Evolutionary conservation across 2,329 filamentous ascomycete genomes (phyloP).

Genomic region (Decorospora gaudefroyi): DNA sequence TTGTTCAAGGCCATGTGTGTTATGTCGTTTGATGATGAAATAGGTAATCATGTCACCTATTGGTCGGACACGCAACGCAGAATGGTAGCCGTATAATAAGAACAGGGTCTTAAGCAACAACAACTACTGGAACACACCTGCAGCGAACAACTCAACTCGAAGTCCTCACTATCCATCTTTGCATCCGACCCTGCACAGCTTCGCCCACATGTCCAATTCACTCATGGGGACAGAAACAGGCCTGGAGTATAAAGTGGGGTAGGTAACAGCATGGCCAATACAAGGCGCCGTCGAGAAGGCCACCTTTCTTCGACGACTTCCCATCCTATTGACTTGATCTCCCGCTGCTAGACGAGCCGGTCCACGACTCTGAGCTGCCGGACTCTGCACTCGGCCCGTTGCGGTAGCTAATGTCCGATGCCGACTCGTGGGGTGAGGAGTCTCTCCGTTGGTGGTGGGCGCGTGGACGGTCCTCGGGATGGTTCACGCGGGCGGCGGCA

Average conservation of each 20-base stretch:
- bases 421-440: conserved; percentile 26
- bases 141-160: too few species aligned
- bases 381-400: conserved; percentile 36
- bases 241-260: conserved; percentile 40
- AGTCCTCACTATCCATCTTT: too few species aligned
- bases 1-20: too few species aligned
- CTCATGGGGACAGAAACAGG: conserved; percentile 42
- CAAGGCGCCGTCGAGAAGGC: conserved; percentile 31
- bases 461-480: conserved; percentile 31
- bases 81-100: too few species aligned
- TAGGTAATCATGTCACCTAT: too few species aligned
- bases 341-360: conserved; percentile 23
- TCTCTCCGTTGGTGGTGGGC: conserved; percentile 26
- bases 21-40: too few species aligned
- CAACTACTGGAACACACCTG: too few species aligned
- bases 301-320: conserved; percentile 30
- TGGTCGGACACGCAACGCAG: too few species aligned
- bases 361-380: conserved; percentile 32
- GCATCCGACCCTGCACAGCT: too few species aligned
- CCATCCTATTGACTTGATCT: conserved; percentile 36
- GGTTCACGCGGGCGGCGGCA: conserved; percentile 20
- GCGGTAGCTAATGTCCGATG: conserved; percentile 31
- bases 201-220: too few species aligned
- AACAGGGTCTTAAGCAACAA: too few species aligned
- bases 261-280: conserved; percentile 44